Conservation (phyloP, 495 filamentous ascomycete genomes). For the Symbiotaphrina buchneri region DNA sequence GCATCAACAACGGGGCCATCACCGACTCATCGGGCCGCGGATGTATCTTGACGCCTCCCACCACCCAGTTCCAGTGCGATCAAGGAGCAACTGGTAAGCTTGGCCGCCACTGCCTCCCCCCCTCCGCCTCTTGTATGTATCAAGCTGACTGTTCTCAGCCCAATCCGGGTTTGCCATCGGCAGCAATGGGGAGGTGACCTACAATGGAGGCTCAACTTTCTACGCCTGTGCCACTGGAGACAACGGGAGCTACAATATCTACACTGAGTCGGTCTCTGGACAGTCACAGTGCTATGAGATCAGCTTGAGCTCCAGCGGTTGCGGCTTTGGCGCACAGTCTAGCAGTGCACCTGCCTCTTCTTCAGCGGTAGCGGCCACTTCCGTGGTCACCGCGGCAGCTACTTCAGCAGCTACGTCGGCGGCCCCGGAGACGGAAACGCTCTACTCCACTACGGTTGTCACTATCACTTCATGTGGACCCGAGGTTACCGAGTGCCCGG, state of each 20-base stretch:
- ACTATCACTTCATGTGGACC: constrained; percentile 12
- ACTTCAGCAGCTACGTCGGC: too few species aligned
- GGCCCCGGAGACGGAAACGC: too few species aligned
- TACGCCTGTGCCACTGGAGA: constrained; percentile 10
- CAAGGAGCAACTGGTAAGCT: not conserved
- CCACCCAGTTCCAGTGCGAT: not conserved
- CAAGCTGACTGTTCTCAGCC: constrained; percentile 1
- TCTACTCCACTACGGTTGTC: constrained; percentile 9
- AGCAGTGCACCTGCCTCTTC: constrained; percentile 2
- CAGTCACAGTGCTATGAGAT: constrained; percentile 8
- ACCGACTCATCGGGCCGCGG: constrained; percentile 27
- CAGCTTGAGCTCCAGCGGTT: constrained; percentile 5
- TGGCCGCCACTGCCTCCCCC: too few species aligned
- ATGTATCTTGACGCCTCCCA: constrained; percentile 30
- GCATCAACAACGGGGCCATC: constrained; percentile 24
- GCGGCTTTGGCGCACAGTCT: too few species aligned
- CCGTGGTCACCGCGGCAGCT: too few species aligned
- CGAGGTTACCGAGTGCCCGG: constrained; percentile 11
- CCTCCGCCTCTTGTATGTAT: not conserved
- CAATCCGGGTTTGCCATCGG: constrained; percentile 12
- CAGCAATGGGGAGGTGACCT: constrained; percentile 8
- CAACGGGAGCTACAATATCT: constrained; percentile 9
- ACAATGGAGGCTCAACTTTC: constrained; percentile 5
- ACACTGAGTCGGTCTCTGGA: constrained; percentile 4
- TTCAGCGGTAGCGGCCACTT: too few species aligned